Evolutionary conservation across 2,329 filamentous ascomycete genomes (phyloP), one percentile per base, ranked within the genome.

Genomic region (Beauveria brongniartii): DNA sequence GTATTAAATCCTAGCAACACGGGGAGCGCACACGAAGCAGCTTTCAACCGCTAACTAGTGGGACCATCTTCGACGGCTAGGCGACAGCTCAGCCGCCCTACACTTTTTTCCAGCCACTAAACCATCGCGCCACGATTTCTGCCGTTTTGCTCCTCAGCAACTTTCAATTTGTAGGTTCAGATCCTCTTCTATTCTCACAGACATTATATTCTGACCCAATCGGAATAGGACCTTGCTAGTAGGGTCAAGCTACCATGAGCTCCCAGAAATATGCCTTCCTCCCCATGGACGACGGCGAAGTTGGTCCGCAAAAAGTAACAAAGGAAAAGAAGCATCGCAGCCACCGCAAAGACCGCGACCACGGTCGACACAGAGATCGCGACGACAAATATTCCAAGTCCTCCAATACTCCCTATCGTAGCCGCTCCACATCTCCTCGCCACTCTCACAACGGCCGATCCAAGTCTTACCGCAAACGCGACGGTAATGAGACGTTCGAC

Each of bases 261-360:
- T 76, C 77, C 52, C 87, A 87, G 71, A 83, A 82, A 67, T 89
- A 88, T 70, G 84, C 85, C 8, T 82, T 89, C 66, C 73, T 89
- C 64, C 81, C 85, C 8, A 89, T 89, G 86, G 84, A 84, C 62
- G 84, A 84, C 12, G 82, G 82, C 40, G 83, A 85, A 64, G 77
- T 85, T n/a, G 79, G 80, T 1, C 80, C 80, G 26, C 78, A 81
- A 55, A 80, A 79, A 62, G 81, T 80, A 61, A 73, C 80, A 56
- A 77, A 77, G 64, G 77, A 81, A 62, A 80, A 77, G 70, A 80
- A 78, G 69, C 71, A 71, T 56, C 75, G 71, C 63, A 73, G 76
- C 59, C 74, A 78, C 20, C 64, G 70, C 61, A 53, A 43, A 26
- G 55, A 59, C 20, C 62, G 59, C 24, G 51, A 68, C 57, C 28